phyloP scores from a whole-genome alignment of 2,329 filamentous ascomycete genomes.

The Stachybotrys elegans region DNA sequence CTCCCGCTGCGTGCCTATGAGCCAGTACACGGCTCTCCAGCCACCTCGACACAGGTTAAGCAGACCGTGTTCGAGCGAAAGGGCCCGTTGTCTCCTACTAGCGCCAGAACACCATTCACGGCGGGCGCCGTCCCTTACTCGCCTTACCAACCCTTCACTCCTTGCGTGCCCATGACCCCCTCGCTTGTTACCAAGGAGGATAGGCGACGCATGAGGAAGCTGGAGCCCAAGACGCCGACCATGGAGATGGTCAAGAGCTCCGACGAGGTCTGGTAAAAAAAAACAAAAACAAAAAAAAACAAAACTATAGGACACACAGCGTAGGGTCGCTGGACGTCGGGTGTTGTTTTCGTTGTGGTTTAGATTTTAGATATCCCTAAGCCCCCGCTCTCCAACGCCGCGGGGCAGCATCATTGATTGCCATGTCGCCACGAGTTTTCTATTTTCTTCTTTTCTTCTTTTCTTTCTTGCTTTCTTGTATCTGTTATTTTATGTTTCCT shows the following conservation, averaged over 20 bases:
- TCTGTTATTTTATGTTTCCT: background rate
- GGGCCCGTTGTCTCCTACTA: conserved; percentile 48
- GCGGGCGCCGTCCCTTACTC: conserved; percentile 64
- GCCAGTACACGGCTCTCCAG: conserved; percentile 46
- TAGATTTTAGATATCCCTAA: conserved; percentile 15
- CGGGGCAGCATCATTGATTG: conserved; percentile 10
- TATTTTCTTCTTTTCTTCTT: conserved; percentile 4
- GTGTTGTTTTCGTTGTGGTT: no score
- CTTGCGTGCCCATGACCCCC: conserved; percentile 72
- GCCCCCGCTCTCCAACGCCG: conserved; percentile 10
- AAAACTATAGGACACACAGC: background rate
- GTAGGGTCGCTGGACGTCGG: background rate
- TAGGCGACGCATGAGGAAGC: conserved; percentile 61
- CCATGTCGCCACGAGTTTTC: conserved; percentile 19
- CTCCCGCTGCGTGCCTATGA: conserved; percentile 60
- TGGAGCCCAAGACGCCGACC: conserved; percentile 59
- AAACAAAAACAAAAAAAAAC: conserved; percentile 5
- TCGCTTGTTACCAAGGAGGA: conserved; percentile 66
- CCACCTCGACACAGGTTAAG: conserved; percentile 44
- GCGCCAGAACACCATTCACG: conserved; percentile 57
- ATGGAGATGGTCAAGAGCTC: conserved; percentile 55
- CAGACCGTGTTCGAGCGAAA: conserved; percentile 60
- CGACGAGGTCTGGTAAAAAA: conserved; percentile 60
- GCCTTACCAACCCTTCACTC: conserved; percentile 75
- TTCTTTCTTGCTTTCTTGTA: conserved; percentile 2